These are phyloP conservation scores for Daldinia grandis DNA, from an alignment of 495 filamentous ascomycete species.

Conservation along the genomic window DNA sequence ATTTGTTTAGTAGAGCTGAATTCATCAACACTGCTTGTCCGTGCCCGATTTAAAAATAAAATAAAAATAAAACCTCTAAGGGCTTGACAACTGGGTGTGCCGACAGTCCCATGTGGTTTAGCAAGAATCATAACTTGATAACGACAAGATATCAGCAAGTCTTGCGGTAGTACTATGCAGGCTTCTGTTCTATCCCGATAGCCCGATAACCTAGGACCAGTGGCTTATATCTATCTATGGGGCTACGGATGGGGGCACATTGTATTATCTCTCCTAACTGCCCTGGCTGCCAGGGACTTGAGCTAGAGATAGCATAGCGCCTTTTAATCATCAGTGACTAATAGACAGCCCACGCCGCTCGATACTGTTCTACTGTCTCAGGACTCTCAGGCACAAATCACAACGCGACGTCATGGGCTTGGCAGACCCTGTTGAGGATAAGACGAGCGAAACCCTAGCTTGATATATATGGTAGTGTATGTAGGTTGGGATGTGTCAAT, in stretches of 20 bases:
- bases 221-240: slow-evolving; percentile 10
- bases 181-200: slow-evolving; percentile 25
- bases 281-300: background rate
- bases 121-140: slow-evolving; percentile 2
- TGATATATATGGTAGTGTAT: slow-evolving; percentile 2
- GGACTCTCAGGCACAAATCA: slow-evolving; percentile 25
- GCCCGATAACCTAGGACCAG: slow-evolving; percentile 22
- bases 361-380: slow-evolving; percentile 1
- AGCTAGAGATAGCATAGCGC: slow-evolving; percentile 9
- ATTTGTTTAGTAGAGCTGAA: background rate
- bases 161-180: slow-evolving; percentile 3
- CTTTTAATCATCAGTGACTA: slow-evolving; percentile 41
- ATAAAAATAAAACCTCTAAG: background rate
- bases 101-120: background rate
- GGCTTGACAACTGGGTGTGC: background rate
- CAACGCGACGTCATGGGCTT: slow-evolving; percentile 39
- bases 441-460: slow-evolving; percentile 9
- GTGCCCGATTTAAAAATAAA: too few relatives aligned
- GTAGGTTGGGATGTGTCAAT: slow-evolving; percentile 26
- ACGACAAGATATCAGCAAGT: slow-evolving; percentile 19
- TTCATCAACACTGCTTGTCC: background rate
- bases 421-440: slow-evolving; percentile 19
- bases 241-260: slow-evolving; percentile 3
- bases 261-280: background rate
- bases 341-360: slow-evolving; percentile 7